phyloP scores from a whole-genome alignment of 371 early-diverging fungal genomes.

The Amoeboaphelidium protococcarum region DNA sequence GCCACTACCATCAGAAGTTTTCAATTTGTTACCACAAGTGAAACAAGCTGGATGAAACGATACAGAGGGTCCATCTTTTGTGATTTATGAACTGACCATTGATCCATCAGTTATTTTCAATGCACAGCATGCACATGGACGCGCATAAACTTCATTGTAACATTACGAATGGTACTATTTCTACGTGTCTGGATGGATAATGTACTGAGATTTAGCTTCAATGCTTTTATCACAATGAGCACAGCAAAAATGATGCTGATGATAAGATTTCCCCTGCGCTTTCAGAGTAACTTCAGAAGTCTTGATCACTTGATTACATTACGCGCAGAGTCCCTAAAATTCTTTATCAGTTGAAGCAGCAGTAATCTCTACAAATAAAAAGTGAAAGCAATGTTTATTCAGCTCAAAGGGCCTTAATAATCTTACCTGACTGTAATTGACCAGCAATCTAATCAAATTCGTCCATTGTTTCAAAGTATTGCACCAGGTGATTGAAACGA shows the following conservation, averaged over 20 bases:
- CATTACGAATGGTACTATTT: not conserved
- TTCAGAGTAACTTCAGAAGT: not conserved
- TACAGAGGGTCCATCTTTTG: not conserved
- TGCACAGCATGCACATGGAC: not conserved
- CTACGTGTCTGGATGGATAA: not conserved
- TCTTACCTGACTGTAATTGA: not conserved
- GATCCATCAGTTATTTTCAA: not conserved
- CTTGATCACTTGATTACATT: not conserved
- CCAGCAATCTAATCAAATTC: not conserved
- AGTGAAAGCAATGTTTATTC: not conserved
- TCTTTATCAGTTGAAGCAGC: not conserved
- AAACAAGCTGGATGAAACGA: not conserved
- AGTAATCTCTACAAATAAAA: not conserved
- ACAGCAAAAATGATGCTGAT: not conserved
- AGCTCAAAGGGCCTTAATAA: no score
- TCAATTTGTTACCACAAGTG: not conserved
- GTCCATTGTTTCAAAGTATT: not conserved
- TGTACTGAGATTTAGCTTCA: not conserved
- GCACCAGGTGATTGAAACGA: not conserved
- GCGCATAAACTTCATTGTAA: not conserved
- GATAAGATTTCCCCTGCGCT: not conserved
- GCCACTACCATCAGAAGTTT: not conserved
- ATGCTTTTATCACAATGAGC: not conserved
- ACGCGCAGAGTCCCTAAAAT: not conserved
- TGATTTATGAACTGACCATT: not conserved